Conservation (phyloP, 805 yeast genomes). For the Komagataella kurtzmanii region DNA sequence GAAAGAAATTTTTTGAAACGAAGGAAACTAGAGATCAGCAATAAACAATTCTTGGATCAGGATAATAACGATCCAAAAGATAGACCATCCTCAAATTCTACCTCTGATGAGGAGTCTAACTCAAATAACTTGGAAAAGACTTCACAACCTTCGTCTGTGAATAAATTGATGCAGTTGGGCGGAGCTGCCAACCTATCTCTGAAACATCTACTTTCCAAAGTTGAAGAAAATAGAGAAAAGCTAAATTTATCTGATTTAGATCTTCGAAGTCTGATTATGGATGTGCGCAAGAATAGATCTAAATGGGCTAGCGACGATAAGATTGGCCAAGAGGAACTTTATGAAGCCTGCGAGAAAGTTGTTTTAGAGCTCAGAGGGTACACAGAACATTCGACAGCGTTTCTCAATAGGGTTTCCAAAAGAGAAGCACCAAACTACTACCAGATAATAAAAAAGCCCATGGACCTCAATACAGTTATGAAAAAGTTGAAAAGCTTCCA, state of each 20-base stretch:
- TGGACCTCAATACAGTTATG: slow-evolving; percentile 93
- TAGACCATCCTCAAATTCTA: slow-evolving; percentile 3
- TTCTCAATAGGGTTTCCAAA: slow-evolving; percentile 89
- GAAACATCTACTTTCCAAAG: slow-evolving; percentile 66
- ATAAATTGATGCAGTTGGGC: slow-evolving; percentile 17
- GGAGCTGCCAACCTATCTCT: slow-evolving; percentile 72
- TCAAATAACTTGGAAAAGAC: slow-evolving; percentile 9
- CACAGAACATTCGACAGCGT: slow-evolving; percentile 95
- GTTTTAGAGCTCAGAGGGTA: slow-evolving; percentile 79
- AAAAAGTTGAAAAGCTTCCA: slow-evolving; percentile 76
- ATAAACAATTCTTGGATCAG: slow-evolving; percentile 43
- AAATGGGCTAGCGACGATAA: slow-evolving; percentile 96
- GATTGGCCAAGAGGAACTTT: slow-evolving; percentile 94
- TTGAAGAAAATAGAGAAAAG: slow-evolving; percentile 70
- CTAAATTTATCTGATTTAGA: slow-evolving; percentile 69
- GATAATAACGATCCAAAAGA: slow-evolving; percentile 13
- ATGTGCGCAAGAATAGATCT: slow-evolving; percentile 87
- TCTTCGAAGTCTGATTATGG: slow-evolving; percentile 72
- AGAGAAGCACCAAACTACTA: slow-evolving; percentile 97
- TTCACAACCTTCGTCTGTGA: slow-evolving; percentile 11
- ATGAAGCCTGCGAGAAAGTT: slow-evolving; percentile 95
- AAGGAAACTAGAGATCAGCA: slow-evolving; percentile 67
- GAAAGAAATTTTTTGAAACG: slow-evolving; percentile 63
- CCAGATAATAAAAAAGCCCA: slow-evolving; percentile 78
- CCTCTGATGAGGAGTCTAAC: slow-evolving; percentile 5